phyloP scores from a whole-genome alignment of 192 early-diverging fungal species.

The Entomortierella parvispora region DNA sequence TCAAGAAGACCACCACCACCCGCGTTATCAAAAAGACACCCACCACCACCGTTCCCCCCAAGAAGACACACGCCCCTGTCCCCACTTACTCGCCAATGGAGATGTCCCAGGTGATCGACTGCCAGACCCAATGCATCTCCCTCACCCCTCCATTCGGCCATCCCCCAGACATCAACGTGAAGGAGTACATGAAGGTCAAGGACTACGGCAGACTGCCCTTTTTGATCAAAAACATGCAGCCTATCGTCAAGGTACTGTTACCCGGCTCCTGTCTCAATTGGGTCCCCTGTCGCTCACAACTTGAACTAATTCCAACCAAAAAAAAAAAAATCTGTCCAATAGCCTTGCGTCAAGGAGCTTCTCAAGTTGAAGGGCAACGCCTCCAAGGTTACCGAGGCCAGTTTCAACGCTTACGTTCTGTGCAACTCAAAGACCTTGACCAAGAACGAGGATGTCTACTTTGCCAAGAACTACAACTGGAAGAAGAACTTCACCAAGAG shows the following conservation, averaged over 20 bases:
- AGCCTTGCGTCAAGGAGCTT: slow-evolving; percentile 24
- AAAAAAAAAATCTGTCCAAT: background rate
- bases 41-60: background rate
- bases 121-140: slow-evolving; percentile 34
- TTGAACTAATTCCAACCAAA: too few species aligned
- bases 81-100: background rate
- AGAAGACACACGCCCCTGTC: background rate
- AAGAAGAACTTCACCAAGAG: slow-evolving; percentile 38
- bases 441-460: slow-evolving; percentile 37
- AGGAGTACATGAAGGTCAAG: slow-evolving; percentile 12
- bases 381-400: slow-evolving; percentile 27
- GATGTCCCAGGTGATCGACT: slow-evolving; percentile 38
- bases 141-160: slow-evolving; percentile 25
- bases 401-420: slow-evolving; percentile 28
- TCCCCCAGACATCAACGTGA: slow-evolving; percentile 9
- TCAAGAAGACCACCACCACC: background rate
- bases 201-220: slow-evolving; percentile 33
- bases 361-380: slow-evolving; percentile 27
- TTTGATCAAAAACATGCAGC: slow-evolving; percentile 38
- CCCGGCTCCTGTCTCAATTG: too few species aligned
- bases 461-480: slow-evolving; percentile 28
- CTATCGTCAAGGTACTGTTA: slow-evolving; percentile 20
- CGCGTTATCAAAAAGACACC: slow-evolving; percentile 9
- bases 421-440: slow-evolving; percentile 43
- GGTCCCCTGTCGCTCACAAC: too few species aligned